Evolutionary conservation across 2,329 filamentous ascomycete species (phyloP).

Genomic region (Talaromyces pinophilus): DNA sequence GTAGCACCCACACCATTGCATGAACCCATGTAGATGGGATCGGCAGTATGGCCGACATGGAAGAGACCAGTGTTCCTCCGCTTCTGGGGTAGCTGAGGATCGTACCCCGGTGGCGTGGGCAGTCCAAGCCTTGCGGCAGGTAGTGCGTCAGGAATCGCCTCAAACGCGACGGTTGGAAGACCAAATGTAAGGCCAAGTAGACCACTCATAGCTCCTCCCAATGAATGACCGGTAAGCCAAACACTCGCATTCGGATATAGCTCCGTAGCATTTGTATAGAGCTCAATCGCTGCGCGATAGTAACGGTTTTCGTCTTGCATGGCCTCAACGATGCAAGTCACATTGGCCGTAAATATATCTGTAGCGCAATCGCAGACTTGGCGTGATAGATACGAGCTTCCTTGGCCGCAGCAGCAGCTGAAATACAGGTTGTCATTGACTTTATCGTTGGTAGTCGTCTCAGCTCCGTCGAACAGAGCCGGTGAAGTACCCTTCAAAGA

Average conservation of each 20-base stretch:
- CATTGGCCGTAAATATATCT: slow-evolving; percentile 84
- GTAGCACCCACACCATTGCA: slow-evolving; percentile 88
- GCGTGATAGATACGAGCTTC: slow-evolving; percentile 84
- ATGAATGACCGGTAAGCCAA: slow-evolving; percentile 89
- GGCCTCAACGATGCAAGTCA: slow-evolving; percentile 78
- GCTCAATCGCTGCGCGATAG: slow-evolving; percentile 82
- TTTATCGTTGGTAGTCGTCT: slow-evolving; percentile 96
- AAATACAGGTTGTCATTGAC: slow-evolving; percentile 97
- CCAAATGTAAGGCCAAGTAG: slow-evolving; percentile 89
- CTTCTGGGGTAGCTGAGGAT: slow-evolving; percentile 69
- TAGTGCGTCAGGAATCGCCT: slow-evolving; percentile 88
- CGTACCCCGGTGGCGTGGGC: slow-evolving; percentile 76
- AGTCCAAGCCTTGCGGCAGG: slow-evolving; percentile 82
- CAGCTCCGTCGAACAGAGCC: slow-evolving; percentile 93
- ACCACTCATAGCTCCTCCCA: slow-evolving; percentile 87
- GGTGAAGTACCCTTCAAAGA: slow-evolving; percentile 88
- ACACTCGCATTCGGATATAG: slow-evolving; percentile 81
- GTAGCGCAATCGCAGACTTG: slow-evolving; percentile 93
- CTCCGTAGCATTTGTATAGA: slow-evolving; percentile 89
- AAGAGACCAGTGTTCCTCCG: slow-evolving; percentile 74
- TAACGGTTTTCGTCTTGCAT: slow-evolving; percentile 83
- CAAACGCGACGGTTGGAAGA: slow-evolving; percentile 85
- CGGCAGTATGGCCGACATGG: slow-evolving; percentile 94
- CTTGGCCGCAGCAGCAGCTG: slow-evolving; percentile 95
- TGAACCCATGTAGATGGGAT: slow-evolving; percentile 90